These are phyloP conservation scores for Sarocladium oryzae DNA, from an alignment of 2,329 filamentous ascomycete species.

Conservation along the genomic window DNA sequence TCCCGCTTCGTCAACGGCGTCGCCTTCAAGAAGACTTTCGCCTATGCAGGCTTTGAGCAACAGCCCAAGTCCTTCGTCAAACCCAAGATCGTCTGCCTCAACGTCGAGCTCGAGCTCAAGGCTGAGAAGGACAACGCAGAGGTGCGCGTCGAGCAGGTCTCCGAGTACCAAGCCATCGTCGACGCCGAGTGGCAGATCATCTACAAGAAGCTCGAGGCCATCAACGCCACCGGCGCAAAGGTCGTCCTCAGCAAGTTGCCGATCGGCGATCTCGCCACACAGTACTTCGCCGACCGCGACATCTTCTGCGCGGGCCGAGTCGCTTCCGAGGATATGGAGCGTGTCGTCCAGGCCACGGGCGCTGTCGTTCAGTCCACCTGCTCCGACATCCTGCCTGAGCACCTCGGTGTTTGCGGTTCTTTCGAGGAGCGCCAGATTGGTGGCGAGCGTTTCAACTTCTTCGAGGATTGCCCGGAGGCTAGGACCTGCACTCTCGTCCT, in stretches of 20 bases:
- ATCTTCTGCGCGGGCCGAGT: conserved; percentile 98
- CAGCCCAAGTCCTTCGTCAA: conserved; percentile 93
- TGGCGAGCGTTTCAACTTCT: conserved; percentile 97
- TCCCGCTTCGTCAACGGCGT: conserved; percentile 97
- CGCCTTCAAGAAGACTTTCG: conserved; percentile 99
- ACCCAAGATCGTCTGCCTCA: conserved; percentile 94
- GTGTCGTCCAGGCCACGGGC: conserved; percentile 89
- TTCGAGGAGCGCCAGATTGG: conserved; percentile 98
- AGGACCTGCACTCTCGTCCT: conserved; percentile 97
- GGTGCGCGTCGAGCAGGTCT: conserved; percentile 95
- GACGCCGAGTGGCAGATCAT: conserved; percentile 99
- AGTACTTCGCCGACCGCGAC: conserved; percentile 96
- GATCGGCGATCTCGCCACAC: conserved; percentile 94
- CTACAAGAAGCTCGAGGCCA: conserved; percentile 95
- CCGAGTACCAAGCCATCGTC: conserved; percentile 98
- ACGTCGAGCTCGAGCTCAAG: conserved; percentile 97
- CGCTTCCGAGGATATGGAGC: conserved; percentile 85
- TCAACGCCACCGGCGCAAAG: conserved; percentile 91
- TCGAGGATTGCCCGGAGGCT: conserved; percentile 88
- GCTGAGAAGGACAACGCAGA: conserved; percentile 99
- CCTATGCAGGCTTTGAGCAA: conserved; percentile 98
- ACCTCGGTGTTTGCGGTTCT: conserved; percentile 80
- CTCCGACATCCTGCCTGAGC: conserved; percentile 83
- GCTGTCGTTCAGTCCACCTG: conserved; percentile 92
- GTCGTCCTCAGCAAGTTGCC: conserved; percentile 95